phyloP scores from a whole-genome alignment of 345 rosid genomes.

The Xanthoceras sorbifolium region DNA sequence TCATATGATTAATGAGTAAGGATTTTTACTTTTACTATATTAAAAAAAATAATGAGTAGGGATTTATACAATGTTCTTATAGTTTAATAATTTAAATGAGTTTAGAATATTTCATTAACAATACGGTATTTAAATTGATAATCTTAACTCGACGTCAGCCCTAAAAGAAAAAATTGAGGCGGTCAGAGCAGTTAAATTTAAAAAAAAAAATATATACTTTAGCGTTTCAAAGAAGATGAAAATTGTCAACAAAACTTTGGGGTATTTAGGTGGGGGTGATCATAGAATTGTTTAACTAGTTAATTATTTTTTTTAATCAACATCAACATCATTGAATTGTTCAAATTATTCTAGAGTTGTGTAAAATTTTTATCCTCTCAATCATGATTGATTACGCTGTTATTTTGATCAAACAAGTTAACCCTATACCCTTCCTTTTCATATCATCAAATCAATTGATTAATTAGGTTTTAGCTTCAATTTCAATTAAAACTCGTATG shows the following conservation, averaged over 20 bases:
- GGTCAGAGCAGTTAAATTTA: no score
- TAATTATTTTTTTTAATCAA: not conserved
- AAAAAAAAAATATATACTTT: no score
- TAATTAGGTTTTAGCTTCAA: not conserved
- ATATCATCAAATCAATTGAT: constrained; percentile 12
- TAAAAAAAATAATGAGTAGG: no score
- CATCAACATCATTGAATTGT: not conserved
- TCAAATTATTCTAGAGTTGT: constrained; percentile 6
- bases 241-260: constrained; percentile 7
- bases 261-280: constrained; percentile 3
- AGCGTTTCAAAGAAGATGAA: not conserved
- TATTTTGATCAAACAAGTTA: not conserved
- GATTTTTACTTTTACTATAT: no score
- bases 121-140: no score
- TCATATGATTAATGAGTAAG: not conserved
- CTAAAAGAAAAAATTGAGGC: no score
- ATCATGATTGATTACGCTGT: constrained; percentile 22
- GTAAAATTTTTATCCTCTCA: constrained; percentile 21
- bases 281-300: not conserved
- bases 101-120: no score
- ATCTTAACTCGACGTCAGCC: no score
- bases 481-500: not conserved
- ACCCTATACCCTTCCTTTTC: not conserved
- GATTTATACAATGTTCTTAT: not conserved
- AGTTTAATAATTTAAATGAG: no score